Evolutionary conservation across 1,139 yeast genomes (phyloP), one percentile per base, ranked within the genome.

Genomic region (Insectozyma bohioensis): DNA sequence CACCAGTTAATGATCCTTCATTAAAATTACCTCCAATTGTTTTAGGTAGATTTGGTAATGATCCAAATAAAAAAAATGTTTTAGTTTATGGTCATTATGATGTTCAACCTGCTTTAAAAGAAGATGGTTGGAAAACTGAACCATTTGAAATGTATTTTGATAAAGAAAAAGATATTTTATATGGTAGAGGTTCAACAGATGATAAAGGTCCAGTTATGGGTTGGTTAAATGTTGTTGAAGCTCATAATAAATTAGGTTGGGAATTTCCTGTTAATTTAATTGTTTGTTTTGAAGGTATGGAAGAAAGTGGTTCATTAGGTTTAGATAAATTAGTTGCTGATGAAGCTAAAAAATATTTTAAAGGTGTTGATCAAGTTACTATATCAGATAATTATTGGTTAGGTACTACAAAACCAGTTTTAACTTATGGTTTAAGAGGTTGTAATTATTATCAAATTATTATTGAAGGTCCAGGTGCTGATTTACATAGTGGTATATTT

Each of bases 201-300:
- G 99, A 92, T 58, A 92, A 95, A 65, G 99, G 98, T 14, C 99
- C 99, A 24, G 95, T 94, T 35, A 71, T 90, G 51, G 97, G 96
- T 35, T 92, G 99, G 99, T 76, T 94, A 56, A 90, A 92, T 56
- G 85, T 83, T 25, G 70, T 92, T 34, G 85, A 90, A 63, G 97
- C 98, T 13, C 97, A 90, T 65, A 78, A 73, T 39, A 85, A 80
- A 48, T 75, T 87, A 44, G 87, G 85, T 18, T 60, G 86, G 58
- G 97, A 90, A 45, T 72, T 94, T 39, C 99, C 99, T 19, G 97
- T 92, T 45, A 92, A 92, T 66, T 67, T 92, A 51, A 76, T 87
- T 34, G 84, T 85, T 55, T 87, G 97, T 62, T 92, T 92, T 52
- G 99, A 92, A 67, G 98, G 98, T 42, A 92, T 92, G 99, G 99